These are phyloP conservation scores for Camellia granthamiana DNA, from an alignment of 148 eudicot genomes.

Conservation along the genomic window DNA sequence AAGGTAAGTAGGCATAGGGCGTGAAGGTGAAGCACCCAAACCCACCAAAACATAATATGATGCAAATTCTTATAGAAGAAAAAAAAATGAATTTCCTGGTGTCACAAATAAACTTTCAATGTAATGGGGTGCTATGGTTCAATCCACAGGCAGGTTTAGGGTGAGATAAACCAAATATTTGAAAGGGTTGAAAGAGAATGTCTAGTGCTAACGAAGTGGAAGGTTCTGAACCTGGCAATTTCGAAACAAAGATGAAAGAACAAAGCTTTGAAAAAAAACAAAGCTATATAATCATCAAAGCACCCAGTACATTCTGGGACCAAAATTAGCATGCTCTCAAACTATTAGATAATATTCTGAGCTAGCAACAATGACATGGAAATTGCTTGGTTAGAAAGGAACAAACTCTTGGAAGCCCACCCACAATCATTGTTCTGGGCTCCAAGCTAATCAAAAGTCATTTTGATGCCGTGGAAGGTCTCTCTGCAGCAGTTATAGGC, in stretches of 20 bases:
- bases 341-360: background rate
- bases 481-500: background rate
- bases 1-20: constrained; percentile 9
- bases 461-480: background rate
- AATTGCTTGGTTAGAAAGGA: background rate
- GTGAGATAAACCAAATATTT: constrained; percentile 1
- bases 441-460: background rate
- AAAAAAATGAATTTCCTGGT: background rate
- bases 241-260: background rate
- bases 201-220: background rate
- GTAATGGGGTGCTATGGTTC: background rate
- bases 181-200: background rate
- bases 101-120: background rate
- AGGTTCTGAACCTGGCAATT: constrained; percentile 2
- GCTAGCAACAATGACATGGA: background rate
- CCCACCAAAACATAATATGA: background rate
- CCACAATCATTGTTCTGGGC: background rate
- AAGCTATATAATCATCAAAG: background rate
- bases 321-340: background rate
- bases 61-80: background rate
- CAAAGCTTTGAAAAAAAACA: background rate
- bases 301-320: background rate
- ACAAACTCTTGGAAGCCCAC: background rate
- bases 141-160: background rate
- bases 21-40: background rate